Evolutionary conservation across 2,329 filamentous ascomycete species (phyloP), one percentile per base, ranked within the genome.

Genomic region (Fusarium humuli): DNA sequence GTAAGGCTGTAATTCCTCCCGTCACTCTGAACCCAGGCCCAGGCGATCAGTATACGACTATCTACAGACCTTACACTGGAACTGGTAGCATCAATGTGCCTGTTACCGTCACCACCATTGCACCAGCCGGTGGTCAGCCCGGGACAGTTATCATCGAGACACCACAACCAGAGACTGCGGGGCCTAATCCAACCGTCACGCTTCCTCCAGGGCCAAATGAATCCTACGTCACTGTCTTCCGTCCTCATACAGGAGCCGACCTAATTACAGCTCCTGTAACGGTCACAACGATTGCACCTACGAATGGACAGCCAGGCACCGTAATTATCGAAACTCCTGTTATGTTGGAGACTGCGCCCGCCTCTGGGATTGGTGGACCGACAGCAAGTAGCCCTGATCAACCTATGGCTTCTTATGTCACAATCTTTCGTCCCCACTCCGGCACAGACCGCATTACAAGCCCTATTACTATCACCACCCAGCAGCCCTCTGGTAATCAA

Each of bases 101-200:
- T 37, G 59, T 69, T 3, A 69, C 59, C 2, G 37, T 69, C 13
- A 65, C 29, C 5, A 69, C 65, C 1, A 68, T 69, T 16, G 18
- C 29, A 4, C 66, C 66, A 12, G 40, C 54, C 4, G 45, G 22
- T 22, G 49, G 50, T 10, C 58, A 69, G 30, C 66, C 59, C 4
- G 66, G 66, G 29, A 69, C 66, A 18, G 59, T 69, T 11, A 56
- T 69, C 4, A 60, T 69, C 13, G 66, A 69, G 13, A 68, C 65
- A 0, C 64, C 64, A 9, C 44, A 37, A n/a, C 58, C 58, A 6
- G 53, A 46, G 29, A 54, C 48, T 9, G 29, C 44, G 13, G 48
- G 40, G 11, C 27, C 55, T 3, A 58, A 68, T 16, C 63, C 65
- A 10, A 68, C 65, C 3, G 63, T 68, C 23, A 67, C 64, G 13